Evolutionary conservation across 2,329 filamentous ascomycete genomes (phyloP).

Genomic region (Epichloe uncinata): DNA sequence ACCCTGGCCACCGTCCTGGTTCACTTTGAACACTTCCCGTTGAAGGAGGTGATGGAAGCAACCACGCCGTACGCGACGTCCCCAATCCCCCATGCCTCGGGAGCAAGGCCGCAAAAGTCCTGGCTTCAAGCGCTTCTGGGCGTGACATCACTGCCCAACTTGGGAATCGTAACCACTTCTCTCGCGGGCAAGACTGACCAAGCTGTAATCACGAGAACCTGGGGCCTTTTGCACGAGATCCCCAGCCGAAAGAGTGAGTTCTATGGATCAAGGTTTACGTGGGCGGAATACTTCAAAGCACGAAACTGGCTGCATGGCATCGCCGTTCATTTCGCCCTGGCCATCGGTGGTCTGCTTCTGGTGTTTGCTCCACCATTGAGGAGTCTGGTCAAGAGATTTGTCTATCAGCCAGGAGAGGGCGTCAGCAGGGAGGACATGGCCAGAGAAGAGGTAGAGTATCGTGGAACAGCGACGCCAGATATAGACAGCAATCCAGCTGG

Average conservation of each 20-base stretch:
- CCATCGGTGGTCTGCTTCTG: slow-evolving; percentile 30
- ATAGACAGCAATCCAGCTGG: slow-evolving; percentile 19
- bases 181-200: slow-evolving; percentile 35
- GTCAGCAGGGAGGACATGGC: slow-evolving; percentile 36
- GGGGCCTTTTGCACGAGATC: slow-evolving; percentile 42
- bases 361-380: slow-evolving; percentile 32
- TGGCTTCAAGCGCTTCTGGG: slow-evolving; percentile 36
- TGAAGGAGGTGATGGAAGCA: slow-evolving; percentile 32
- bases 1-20: slow-evolving; percentile 54
- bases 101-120: slow-evolving; percentile 15
- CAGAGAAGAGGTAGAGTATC: slow-evolving; percentile 49
- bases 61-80: slow-evolving; percentile 42
- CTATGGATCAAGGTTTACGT: slow-evolving; percentile 51
- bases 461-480: slow-evolving; percentile 51
- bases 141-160: slow-evolving; percentile 30
- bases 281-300: slow-evolving; percentile 38
- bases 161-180: slow-evolving; percentile 44
- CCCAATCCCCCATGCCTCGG: slow-evolving; percentile 33
- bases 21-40: slow-evolving; percentile 38
- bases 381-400: slow-evolving; percentile 27
- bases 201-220: slow-evolving; percentile 45
- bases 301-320: slow-evolving; percentile 37
- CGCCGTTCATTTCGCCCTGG: slow-evolving; percentile 33
- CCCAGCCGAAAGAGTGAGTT: slow-evolving; percentile 30
- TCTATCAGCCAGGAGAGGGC: slow-evolving; percentile 43